Conservation (phyloP, 805 yeast genomes). For the Torulaspora microellipsoides region DNA sequence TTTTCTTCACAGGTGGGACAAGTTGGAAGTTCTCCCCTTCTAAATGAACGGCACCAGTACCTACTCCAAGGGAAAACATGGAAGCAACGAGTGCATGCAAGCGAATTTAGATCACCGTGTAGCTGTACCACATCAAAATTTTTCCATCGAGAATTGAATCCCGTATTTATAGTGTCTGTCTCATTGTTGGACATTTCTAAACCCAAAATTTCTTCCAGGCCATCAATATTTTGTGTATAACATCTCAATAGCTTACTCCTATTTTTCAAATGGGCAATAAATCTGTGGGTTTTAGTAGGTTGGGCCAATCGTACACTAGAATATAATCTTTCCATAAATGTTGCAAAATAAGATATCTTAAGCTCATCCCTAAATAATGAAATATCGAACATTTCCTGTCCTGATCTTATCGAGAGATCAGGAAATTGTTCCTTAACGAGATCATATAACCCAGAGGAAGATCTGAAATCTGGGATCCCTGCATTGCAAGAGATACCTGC, state of each 20-base stretch:
- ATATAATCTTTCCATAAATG: constrained; percentile 82
- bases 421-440: constrained; percentile 62
- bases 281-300: constrained; percentile 82
- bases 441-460: constrained; percentile 77
- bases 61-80: constrained; percentile 56
- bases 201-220: constrained; percentile 66
- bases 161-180: constrained; percentile 23
- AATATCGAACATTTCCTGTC: constrained; percentile 88
- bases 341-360: constrained; percentile 70
- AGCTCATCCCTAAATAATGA: constrained; percentile 67
- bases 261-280: constrained; percentile 55
- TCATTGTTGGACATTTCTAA: constrained; percentile 52
- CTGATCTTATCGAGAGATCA: constrained; percentile 55
- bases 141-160: constrained; percentile 49
- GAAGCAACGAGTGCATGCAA: constrained; percentile 73
- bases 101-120: constrained; percentile 79
- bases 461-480: constrained; percentile 94
- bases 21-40: constrained; percentile 66
- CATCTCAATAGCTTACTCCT: constrained; percentile 71
- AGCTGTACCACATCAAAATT: constrained; percentile 75
- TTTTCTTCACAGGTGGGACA: constrained; percentile 65
- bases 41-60: constrained; percentile 43
- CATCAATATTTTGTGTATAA: constrained; percentile 94
- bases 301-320: constrained; percentile 56
- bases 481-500: constrained; percentile 97